phyloP scores from a whole-genome alignment of 306 rosid species.

The Quercus mongolica region DNA sequence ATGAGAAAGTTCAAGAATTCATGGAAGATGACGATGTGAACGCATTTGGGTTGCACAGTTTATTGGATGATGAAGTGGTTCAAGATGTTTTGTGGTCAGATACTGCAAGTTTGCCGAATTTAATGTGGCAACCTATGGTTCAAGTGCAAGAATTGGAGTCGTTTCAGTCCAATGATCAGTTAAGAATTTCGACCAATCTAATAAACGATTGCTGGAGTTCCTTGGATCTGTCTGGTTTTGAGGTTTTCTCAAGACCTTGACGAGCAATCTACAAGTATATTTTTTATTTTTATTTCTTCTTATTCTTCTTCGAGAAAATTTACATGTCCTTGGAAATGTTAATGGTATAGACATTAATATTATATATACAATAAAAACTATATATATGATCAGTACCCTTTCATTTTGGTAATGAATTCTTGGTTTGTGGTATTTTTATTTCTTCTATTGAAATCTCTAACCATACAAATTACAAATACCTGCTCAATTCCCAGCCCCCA shows the following conservation, averaged over 20 bases:
- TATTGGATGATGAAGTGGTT: constrained; percentile 23
- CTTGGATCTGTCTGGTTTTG: constrained; percentile 53
- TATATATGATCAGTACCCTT: background rate
- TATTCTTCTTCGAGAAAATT: background rate
- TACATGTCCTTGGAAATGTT: background rate
- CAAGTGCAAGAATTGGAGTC: constrained; percentile 41
- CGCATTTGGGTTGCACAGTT: constrained; percentile 42
- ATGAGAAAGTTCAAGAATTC: background rate
- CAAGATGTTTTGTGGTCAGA: constrained; percentile 20
- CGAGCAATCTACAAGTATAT: background rate
- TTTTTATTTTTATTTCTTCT: background rate
- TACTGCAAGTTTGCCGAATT: constrained; percentile 6
- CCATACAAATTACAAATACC: background rate
- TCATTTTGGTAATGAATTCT: too few relatives aligned
- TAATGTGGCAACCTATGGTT: constrained; percentile 38
- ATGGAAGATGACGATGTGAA: constrained; percentile 9
- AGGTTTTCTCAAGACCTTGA: constrained; percentile 43
- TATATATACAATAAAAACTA: background rate
- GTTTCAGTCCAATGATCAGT: constrained; percentile 23
- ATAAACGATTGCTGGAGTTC: constrained; percentile 48
- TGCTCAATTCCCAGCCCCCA: background rate
- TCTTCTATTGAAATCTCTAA: background rate
- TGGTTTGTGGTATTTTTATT: background rate
- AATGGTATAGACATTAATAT: background rate
- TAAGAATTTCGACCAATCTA: constrained; percentile 25